phyloP scores from a whole-genome alignment of 345 rosid genomes.

The Aquilaria malaccensis region DNA sequence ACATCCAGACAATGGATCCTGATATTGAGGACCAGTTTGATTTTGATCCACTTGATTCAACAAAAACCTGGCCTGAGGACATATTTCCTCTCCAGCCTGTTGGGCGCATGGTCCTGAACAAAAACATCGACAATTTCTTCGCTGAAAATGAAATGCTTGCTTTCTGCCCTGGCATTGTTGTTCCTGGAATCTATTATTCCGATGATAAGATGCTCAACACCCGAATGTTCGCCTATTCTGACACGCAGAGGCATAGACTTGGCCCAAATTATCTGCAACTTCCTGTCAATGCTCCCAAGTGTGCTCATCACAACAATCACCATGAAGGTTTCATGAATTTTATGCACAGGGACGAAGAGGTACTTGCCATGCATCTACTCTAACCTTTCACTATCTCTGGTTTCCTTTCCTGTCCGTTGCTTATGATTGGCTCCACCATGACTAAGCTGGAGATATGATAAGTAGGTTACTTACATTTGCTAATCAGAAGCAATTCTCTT shows the following conservation, averaged over 20 bases:
- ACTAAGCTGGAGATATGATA: no score
- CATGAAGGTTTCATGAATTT: slow-evolving; percentile 91
- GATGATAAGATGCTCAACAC: slow-evolving; percentile 88
- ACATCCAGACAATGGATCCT: slow-evolving; percentile 81
- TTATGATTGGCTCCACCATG: no score
- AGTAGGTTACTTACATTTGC: not conserved
- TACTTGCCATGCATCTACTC: slow-evolving; percentile 9
- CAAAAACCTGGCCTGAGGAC: slow-evolving; percentile 99
- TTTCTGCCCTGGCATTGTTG: slow-evolving; percentile 85
- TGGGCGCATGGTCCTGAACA: slow-evolving; percentile 94
- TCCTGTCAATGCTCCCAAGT: slow-evolving; percentile 94
- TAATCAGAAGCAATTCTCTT: slow-evolving; percentile 8
- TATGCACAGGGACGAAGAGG: slow-evolving; percentile 95
- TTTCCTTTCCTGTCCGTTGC: no score
- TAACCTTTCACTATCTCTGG: not conserved
- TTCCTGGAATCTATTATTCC: slow-evolving; percentile 86
- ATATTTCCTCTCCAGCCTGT: slow-evolving; percentile 92
- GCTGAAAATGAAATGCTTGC: slow-evolving; percentile 94
- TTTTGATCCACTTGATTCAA: slow-evolving; percentile 94
- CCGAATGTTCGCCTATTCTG: slow-evolving; percentile 82
- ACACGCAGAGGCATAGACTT: slow-evolving; percentile 97
- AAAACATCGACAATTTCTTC: slow-evolving; percentile 92
- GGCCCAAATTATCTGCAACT: slow-evolving; percentile 97
- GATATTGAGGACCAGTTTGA: slow-evolving; percentile 69
- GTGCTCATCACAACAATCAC: slow-evolving; percentile 92